Evolutionary conservation across 2,329 filamentous ascomycete genomes (phyloP), one percentile per base, ranked within the genome.

Genomic region (Fusarium musae): DNA sequence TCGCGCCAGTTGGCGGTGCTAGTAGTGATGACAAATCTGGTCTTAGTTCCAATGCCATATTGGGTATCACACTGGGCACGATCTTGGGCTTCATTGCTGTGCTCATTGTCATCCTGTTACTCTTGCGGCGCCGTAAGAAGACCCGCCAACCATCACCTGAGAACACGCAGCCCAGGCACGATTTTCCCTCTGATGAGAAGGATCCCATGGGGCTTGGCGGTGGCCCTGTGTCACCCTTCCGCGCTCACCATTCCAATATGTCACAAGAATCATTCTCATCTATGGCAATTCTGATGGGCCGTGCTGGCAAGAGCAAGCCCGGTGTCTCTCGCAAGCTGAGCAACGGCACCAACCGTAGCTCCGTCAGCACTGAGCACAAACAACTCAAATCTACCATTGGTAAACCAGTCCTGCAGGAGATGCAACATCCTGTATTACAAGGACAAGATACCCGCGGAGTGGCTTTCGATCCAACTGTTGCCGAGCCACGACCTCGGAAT

Each of bases 41-140:
- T n/a, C 71, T 81, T 54, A 78, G 80, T 66, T 79, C 84, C 79
- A 84, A 87, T 82, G 74, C 90, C 12, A 92, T 97, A 34, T 87
- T 98, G 3, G 95, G 93, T 39, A 93, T 93, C 57, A 93, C 93
- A 0, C 87, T 98, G 2, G 95, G 95, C 17, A 91, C 92, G n/a
- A 90, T 97, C 28, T 88, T 93, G 59, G 94, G 93, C 23, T 84
- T 94, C 59, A 90, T 92, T 26, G 83, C 90, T 2, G 79, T 97
- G 11, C 84, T 97, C n/a, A 86, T 93, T 32, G 80, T 93, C 3
- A 79, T 94, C n/a, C 86, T 98, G 26, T 84, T 96, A 57, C 85
- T 93, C 13, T 60, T 84, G 16, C 77, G 81, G 47, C 80, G 80
- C 26, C 79, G 88, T 75, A 90, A 88, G 43, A 87, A 88, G 66